Evolutionary conservation across 129 eudicot species (phyloP).

Genomic region (Flaveria robusta): DNA sequence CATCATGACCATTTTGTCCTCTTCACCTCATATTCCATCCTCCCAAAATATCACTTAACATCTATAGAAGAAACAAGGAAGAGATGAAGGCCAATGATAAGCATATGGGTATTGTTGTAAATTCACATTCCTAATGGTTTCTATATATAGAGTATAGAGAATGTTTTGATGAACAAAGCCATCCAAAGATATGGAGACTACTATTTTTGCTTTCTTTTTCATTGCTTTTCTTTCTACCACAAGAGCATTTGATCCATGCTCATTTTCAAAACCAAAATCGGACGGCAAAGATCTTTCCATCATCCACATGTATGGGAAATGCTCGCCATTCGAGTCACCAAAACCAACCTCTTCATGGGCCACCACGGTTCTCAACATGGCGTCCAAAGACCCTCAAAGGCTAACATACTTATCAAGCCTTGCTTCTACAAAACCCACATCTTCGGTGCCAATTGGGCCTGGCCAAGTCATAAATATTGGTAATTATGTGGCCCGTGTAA

Average conservation of each 20-base stretch:
- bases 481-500: constrained; percentile 72
- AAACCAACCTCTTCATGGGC: constrained; percentile 62
- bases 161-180: constrained; percentile 1
- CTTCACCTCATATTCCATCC: neutral
- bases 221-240: constrained; percentile 43
- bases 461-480: constrained; percentile 78
- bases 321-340: constrained; percentile 79
- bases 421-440: constrained; percentile 37
- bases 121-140: constrained; percentile 3
- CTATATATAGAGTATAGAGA: constrained; percentile 11
- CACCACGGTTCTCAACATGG: constrained; percentile 74
- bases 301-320: constrained; percentile 74
- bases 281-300: constrained; percentile 61
- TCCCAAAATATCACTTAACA: constrained; percentile 1
- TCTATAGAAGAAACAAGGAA: constrained; percentile 16
- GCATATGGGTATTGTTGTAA: constrained; percentile 25
- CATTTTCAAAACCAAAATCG: constrained; percentile 42
- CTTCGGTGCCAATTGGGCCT: constrained; percentile 65
- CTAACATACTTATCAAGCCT: constrained; percentile 63
- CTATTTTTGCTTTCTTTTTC: constrained; percentile 43
- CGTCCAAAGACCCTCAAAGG: constrained; percentile 71
- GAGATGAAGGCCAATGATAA: constrained; percentile 2
- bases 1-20: constrained; percentile 10
- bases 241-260: constrained; percentile 57
- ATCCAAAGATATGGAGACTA: constrained; percentile 41